Percentiles rank a stretch among this genome's conserved stretches.
These are phyloP conservation scores for Alternaria angustiovoidea DNA, from an alignment of 2,329 filamentous ascomycete genomes.

Conservation along the genomic window DNA sequence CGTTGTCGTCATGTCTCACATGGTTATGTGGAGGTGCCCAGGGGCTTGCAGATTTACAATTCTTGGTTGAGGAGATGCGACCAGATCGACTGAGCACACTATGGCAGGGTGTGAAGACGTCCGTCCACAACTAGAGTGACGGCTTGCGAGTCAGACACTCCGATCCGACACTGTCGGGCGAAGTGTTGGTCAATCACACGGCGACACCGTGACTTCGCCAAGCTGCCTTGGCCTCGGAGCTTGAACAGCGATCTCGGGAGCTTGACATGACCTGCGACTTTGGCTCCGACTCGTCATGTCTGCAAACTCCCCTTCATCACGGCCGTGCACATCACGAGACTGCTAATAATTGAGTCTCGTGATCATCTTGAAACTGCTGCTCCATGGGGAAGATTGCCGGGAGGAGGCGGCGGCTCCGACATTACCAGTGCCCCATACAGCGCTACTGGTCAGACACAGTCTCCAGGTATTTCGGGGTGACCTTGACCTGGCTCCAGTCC, in stretches of 20 bases:
- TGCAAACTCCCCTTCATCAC: not conserved
- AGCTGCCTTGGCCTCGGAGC: conserved; percentile 11
- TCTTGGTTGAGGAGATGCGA: not conserved
- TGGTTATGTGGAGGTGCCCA: not conserved
- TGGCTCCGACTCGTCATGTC: not conserved
- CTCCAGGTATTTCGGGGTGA: not conserved
- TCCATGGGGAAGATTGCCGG: not conserved
- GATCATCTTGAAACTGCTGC: not conserved
- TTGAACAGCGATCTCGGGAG: conserved; percentile 1
- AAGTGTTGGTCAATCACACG: not conserved
- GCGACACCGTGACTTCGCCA: conserved; percentile 5
- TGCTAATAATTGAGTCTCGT: not conserved
- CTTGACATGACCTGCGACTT: conserved; percentile 2
- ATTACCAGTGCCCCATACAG: not conserved
- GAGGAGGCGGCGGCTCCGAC: not conserved
- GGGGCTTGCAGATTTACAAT: not conserved
- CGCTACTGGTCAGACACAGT: not conserved
- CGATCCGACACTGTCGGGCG: not conserved
- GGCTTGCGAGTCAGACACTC: conserved; percentile 8
- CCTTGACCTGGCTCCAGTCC: conserved; percentile 4
- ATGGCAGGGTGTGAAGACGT: not conserved
- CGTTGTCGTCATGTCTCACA: not conserved
- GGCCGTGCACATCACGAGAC: not conserved
- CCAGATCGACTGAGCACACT: not conserved
- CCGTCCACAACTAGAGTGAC: not conserved